Base-by-base conservation (phyloP, 345 rosid species). In the Euphorbia tirucalli region DNA sequence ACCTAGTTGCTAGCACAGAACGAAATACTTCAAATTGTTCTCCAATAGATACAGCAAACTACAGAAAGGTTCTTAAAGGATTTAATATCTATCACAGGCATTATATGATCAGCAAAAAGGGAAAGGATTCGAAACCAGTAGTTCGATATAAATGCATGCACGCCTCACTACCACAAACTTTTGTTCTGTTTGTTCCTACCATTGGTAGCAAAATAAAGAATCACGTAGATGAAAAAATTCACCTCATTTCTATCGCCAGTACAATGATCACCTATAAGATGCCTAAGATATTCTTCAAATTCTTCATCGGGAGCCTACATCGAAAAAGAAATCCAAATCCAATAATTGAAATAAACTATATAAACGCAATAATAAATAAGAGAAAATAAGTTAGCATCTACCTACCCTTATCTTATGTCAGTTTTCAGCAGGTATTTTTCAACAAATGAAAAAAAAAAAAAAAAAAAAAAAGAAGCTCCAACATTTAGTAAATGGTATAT, bases 271-370 rank as follows among this genome's bases (percentile, higher is more conserved):
- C 93, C 85, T 49, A 88, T 81, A 77, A 88, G 86, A 77, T 88
- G 92, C 84, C 93, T 81, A 16, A 92, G 96, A 69, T 88, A 85
- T 78, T 95, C 97, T 84, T 95, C 99, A 84, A 90, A 95, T 77
- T 95, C 98, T 88, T 95, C 97, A 82, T 95, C 98, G 56, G 98
- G 99, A 74, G 98, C 99, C 99, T 95, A 67, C 77, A 73, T 71
- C 50, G 68, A 72, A 65, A 54, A 66, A 60, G 67, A 41, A 71
- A 64, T 43, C 37, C 27, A 39, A 22, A 57, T 10, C 58, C 21
- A 66, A 15, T 68, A 60, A 81, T 70, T 27, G 63, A 52, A 68
- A 64, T 41, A 78, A 48, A 39, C 11, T 44, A 2, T 5, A 37
- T 24, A 71, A 30, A 76, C 75, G 31, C 61, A 37, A 64, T 31